Evolutionary conservation across 176 grass and related monocot species (phyloP).

Genomic region (Juncus effusus): DNA sequence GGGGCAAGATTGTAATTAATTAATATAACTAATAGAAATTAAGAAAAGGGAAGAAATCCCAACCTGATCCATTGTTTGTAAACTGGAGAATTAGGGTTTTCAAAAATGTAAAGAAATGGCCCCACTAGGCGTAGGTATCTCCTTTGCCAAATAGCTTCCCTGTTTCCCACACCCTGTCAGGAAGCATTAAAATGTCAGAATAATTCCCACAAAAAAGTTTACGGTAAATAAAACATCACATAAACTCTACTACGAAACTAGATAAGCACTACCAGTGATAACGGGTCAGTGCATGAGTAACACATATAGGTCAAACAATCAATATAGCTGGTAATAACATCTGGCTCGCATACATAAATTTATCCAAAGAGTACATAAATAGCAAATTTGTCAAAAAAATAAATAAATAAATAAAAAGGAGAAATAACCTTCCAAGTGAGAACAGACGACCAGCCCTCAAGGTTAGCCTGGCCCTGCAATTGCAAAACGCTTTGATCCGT

Average conservation of each 20-base stretch:
- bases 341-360: too few relatives aligned
- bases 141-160: constrained; percentile 80
- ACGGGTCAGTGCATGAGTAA: too few relatives aligned
- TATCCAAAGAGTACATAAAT: background rate
- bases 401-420: constrained; percentile 19
- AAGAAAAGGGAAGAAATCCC: constrained; percentile 22
- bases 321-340: too few relatives aligned
- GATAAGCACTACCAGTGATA: too few relatives aligned
- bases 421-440: constrained; percentile 90
- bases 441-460: constrained; percentile 87
- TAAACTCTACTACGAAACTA: too few relatives aligned
- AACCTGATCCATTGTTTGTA: constrained; percentile 96
- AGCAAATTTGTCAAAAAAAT: background rate
- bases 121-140: constrained; percentile 81
- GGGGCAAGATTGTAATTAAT: too few relatives aligned
- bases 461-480: constrained; percentile 86
- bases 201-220: background rate
- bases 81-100: constrained; percentile 63
- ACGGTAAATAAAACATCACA: background rate
- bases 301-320: too few relatives aligned
- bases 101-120: constrained; percentile 87
- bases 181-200: constrained; percentile 14
- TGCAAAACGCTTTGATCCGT: constrained; percentile 41
- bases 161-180: constrained; percentile 84
- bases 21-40: background rate